Percentiles rank a stretch among this genome's conserved stretches.
phyloP scores from a whole-genome alignment of 2,329 filamentous ascomycete species.

The Beauveria sp. region DNA sequence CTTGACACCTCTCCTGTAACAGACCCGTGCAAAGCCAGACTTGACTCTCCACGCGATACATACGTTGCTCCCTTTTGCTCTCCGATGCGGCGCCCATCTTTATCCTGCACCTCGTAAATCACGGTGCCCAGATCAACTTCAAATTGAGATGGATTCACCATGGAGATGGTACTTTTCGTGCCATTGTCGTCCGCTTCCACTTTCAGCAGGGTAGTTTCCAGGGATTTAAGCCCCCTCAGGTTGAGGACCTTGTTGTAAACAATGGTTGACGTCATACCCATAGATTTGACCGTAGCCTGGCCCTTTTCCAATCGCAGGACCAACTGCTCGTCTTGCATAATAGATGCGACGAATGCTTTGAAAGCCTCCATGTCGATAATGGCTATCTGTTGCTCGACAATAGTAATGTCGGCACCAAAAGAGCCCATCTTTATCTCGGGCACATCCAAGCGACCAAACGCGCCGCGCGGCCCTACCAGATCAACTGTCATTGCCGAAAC shows the following conservation, averaged over 20 bases:
- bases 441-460: conserved; percentile 5
- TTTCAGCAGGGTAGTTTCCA: background rate
- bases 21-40: background rate
- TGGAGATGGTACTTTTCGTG: background rate
- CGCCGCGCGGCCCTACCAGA: conserved; percentile 1
- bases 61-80: conserved; percentile 1
- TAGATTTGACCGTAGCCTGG: background rate
- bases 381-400: background rate
- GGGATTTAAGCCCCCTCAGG: background rate
- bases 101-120: conserved; percentile 5
- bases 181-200: background rate
- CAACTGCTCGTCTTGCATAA: background rate
- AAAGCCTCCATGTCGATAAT: conserved; percentile 8
- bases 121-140: conserved; percentile 6
- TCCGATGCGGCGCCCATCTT: background rate
- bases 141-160: conserved; percentile 6
- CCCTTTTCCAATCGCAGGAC: conserved; percentile 4
- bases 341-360: background rate
- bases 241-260: conserved; percentile 3
- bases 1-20: background rate
- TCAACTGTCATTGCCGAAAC: conserved; percentile 10
- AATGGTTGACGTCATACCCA: conserved; percentile 7
- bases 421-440: conserved; percentile 10
- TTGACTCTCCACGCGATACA: background rate
- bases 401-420: conserved; percentile 1